Percentiles rank a stretch among this genome's conserved stretches.
These are phyloP conservation scores for Cytospora paraplurivora DNA, from an alignment of 2,329 filamentous ascomycete species.

Conservation along the genomic window DNA sequence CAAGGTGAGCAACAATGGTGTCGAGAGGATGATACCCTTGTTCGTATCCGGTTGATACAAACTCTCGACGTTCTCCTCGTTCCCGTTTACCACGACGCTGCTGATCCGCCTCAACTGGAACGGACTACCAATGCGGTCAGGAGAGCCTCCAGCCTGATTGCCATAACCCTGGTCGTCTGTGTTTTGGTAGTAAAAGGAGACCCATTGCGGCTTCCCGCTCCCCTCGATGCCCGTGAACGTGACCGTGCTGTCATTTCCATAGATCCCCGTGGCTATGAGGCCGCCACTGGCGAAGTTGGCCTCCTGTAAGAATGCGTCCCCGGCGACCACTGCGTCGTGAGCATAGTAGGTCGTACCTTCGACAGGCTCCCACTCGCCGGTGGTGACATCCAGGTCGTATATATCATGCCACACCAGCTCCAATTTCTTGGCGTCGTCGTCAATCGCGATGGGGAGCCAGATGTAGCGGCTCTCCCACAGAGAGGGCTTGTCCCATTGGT, in stretches of 20 bases:
- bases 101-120: slow-evolving; percentile 63
- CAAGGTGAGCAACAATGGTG: slow-evolving; percentile 56
- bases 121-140: slow-evolving; percentile 60
- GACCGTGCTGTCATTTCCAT: slow-evolving; percentile 56
- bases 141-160: slow-evolving; percentile 55
- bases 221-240: slow-evolving; percentile 53
- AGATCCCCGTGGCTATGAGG: slow-evolving; percentile 53
- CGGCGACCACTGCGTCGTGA: slow-evolving; percentile 47
- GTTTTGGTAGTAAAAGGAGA: slow-evolving; percentile 62
- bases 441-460: slow-evolving; percentile 56
- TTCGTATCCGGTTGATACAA: slow-evolving; percentile 55
- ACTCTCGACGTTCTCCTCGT: slow-evolving; percentile 45
- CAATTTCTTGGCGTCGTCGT: slow-evolving; percentile 54
- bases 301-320: slow-evolving; percentile 57
- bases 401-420: slow-evolving; percentile 56
- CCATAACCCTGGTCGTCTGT: slow-evolving; percentile 64
- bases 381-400: slow-evolving; percentile 56
- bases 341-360: slow-evolving; percentile 51
- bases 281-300: slow-evolving; percentile 53
- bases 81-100: slow-evolving; percentile 60
- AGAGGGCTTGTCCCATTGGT: slow-evolving; percentile 57
- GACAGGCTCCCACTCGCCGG: slow-evolving; percentile 50
- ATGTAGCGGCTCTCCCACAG: slow-evolving; percentile 60
- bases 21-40: slow-evolving; percentile 61
- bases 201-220: slow-evolving; percentile 55